Percentiles rank a stretch among this genome's conserved stretches.
Evolutionary conservation across 768 basidiomycete genomes (phyloP).

Genomic region (Amanita fuliginea): DNA sequence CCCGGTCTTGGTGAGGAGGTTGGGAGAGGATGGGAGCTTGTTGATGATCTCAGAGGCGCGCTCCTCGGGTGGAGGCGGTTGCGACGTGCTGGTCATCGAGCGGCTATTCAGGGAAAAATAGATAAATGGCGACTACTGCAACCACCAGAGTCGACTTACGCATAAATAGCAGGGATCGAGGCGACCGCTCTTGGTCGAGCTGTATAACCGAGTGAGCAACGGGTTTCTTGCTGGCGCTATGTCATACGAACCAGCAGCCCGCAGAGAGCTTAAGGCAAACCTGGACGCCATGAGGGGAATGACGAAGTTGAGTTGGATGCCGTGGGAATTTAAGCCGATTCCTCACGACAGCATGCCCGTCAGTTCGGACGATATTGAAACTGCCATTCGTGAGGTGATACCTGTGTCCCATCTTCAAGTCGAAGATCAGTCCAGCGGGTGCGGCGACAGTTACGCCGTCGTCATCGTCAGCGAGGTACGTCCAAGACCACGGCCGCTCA

Average conservation of each 20-base stretch:
- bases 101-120: constrained; percentile 24
- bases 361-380: constrained; percentile 42
- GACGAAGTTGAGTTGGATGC: background rate
- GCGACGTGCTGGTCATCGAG: constrained; percentile 48
- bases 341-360: constrained; percentile 41
- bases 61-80: constrained; percentile 67
- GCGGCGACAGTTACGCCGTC: constrained; percentile 69
- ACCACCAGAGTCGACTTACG: constrained; percentile 24
- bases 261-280: constrained; percentile 55
- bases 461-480: constrained; percentile 68
- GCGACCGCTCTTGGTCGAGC: constrained; percentile 47
- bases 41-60: constrained; percentile 87
- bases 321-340: background rate
- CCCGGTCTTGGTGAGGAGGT: constrained; percentile 91
- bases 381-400: constrained; percentile 50
- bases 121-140: constrained; percentile 4
- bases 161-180: constrained; percentile 30
- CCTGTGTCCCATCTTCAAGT: constrained; percentile 62
- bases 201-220: constrained; percentile 12
- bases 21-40: constrained; percentile 73
- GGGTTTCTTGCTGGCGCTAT: background rate
- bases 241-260: constrained; percentile 40
- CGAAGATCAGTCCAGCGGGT: constrained; percentile 68
- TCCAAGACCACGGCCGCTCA: constrained; percentile 3
- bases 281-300: constrained; percentile 42